Evolutionary conservation across 345 rosid species (phyloP).

Genomic region (Syzygium aqueum): DNA sequence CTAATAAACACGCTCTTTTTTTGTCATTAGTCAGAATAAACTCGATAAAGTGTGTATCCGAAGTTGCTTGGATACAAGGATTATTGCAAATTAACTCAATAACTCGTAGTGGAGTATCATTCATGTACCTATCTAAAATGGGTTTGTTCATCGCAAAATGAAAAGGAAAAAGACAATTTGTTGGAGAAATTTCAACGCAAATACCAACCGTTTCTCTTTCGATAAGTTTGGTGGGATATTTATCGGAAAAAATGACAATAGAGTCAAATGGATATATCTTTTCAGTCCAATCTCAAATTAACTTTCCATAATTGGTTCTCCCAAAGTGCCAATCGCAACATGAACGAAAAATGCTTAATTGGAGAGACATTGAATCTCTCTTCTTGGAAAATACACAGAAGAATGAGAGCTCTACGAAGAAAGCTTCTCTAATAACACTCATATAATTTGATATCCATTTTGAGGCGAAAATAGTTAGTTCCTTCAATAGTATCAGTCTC

Average conservation of each 20-base stretch:
- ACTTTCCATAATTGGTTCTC: background rate
- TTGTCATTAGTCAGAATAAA: background rate
- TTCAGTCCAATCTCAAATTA: background rate
- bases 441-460: slow-evolving; percentile 21
- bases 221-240: background rate
- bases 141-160: background rate
- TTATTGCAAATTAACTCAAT: background rate
- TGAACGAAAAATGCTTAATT: slow-evolving; percentile 6
- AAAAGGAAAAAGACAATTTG: background rate
- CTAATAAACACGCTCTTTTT: background rate
- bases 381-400: background rate
- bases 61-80: background rate
- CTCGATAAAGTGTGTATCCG: background rate
- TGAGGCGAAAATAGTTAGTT: slow-evolving; percentile 43
- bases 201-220: background rate
- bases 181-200: background rate
- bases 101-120: background rate
- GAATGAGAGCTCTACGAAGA: background rate
- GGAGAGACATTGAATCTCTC: slow-evolving; percentile 5
- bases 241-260: background rate
- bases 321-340: background rate
- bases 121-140: background rate
- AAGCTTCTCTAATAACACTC: background rate
- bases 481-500: slow-evolving; percentile 41
- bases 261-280: background rate